Base-by-base conservation (phyloP, 2,329 filamentous ascomycete species). In the Escovopsis sp. region DNA sequence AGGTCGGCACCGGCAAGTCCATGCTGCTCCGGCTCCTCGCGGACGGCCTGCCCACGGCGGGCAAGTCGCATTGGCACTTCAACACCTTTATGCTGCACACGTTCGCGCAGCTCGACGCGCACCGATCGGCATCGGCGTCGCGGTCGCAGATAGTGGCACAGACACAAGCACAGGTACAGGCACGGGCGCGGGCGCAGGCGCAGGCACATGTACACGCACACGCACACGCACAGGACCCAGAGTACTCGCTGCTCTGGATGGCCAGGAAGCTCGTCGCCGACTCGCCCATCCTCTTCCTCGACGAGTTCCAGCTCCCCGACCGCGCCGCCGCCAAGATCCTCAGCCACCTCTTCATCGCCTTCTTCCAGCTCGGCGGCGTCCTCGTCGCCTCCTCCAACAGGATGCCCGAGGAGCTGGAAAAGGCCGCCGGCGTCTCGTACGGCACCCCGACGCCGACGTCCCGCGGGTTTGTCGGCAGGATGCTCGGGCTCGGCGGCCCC, bases 11-110 rank as follows among this genome's bases (percentile, higher is more conserved):
- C 0, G 84, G 84, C 12, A 91, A 91, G 57, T 83, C 77, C 5
- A 87, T 91, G 81, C 70, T 91, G n/a, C 70, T 88, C 12, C 84
- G 89, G 52, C 64, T 91, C 0, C 74, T 91, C n/a, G 81, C 82
- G 12, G 79, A 86, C 40, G 81, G 80, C 39, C 61, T 91, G 4
- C 84, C 84, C 1, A 86, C 76, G 13, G 65, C 69, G 36, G 79
- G 77, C 52, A 89, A 89, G 63, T 68, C 72, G 50, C 67, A 83
- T 45, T 87, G 81, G 77, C 84, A 89, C 55, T 91, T 87, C 61
- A 86, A 85, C 56, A 86, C 81, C 0, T 91, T 91, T 52, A 91
- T 91, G 81, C 66, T 89, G 8, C 79, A 88, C 49, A 78, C 76
- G 0, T 70, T 88, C 37, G 79, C 82, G 1, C 77, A 79, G 39